These are phyloP conservation scores for Globisporangium parvum DNA, from an alignment of 352 stramenopile genomes.

Conservation along the genomic window DNA sequence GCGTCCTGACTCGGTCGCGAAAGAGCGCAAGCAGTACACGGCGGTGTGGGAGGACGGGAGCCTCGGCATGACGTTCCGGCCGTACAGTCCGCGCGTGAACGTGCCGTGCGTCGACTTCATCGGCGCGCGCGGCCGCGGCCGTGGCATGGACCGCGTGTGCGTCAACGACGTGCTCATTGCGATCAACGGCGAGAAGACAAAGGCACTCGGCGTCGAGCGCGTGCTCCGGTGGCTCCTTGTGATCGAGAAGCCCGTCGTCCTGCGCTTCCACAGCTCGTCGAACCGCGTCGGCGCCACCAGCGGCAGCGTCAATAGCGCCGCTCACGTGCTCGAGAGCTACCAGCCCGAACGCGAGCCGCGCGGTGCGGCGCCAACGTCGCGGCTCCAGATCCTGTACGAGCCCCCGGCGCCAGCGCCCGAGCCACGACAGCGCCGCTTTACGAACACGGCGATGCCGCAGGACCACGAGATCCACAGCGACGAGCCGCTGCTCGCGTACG, in stretches of 20 bases:
- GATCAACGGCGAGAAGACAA: slow-evolving; percentile 78
- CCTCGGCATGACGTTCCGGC: slow-evolving; percentile 66
- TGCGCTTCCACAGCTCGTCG: slow-evolving; percentile 75
- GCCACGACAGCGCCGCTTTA: slow-evolving; percentile 2
- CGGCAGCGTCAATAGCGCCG: not conserved
- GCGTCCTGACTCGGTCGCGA: slow-evolving; percentile 2
- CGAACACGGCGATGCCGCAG: not conserved
- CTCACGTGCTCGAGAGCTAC: slow-evolving; percentile 5
- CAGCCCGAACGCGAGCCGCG: slow-evolving; percentile 31
- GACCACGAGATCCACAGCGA: not conserved
- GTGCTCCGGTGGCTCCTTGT: slow-evolving; percentile 73
- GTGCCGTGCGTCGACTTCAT: slow-evolving; percentile 75
- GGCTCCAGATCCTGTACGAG: slow-evolving; percentile 23
- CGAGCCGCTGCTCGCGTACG: slow-evolving; percentile 1
- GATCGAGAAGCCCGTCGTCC: slow-evolving; percentile 66
- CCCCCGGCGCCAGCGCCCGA: slow-evolving; percentile 2
- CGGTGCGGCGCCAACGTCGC: slow-evolving; percentile 10
- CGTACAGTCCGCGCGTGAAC: slow-evolving; percentile 62
- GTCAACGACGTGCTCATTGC: slow-evolving; percentile 79
- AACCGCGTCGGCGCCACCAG: slow-evolving; percentile 31
- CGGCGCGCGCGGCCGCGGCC: slow-evolving; percentile 41
- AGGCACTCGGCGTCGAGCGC: slow-evolving; percentile 63
- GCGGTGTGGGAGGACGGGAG: slow-evolving; percentile 65
- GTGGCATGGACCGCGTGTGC: slow-evolving; percentile 68
- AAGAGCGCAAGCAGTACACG: slow-evolving; percentile 66